phyloP scores from a whole-genome alignment of 2,329 filamentous ascomycete species.

The Fusarium sp. region DNA sequence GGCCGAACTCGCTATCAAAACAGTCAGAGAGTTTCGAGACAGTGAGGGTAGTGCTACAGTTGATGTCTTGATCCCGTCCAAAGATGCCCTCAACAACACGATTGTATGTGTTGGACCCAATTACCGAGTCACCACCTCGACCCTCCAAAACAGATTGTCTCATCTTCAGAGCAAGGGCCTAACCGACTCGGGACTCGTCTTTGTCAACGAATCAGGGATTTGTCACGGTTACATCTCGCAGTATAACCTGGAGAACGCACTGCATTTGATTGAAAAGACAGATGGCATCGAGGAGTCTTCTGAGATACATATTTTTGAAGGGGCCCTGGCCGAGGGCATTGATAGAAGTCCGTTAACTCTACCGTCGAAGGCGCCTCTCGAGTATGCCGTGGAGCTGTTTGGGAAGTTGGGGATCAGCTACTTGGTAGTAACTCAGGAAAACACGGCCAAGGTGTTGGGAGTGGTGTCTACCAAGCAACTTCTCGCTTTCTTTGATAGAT shows the following conservation, averaged over 20 bases:
- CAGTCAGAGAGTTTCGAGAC: neutral
- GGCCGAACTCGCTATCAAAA: constrained; percentile 1
- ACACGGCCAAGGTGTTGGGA: constrained; percentile 12
- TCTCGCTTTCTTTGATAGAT: neutral
- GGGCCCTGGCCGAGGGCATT: neutral
- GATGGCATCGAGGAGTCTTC: neutral
- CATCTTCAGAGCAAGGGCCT: neutral
- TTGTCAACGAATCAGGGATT: constrained; percentile 1
- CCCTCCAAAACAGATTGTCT: neutral
- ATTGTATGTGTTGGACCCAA: neutral
- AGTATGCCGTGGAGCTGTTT: constrained; percentile 24
- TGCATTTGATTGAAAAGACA: neutral
- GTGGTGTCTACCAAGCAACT: constrained; percentile 5
- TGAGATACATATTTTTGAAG: constrained; percentile 1
- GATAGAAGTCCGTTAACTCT: constrained; percentile 6
- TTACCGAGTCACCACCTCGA: neutral
- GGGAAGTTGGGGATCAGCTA: constrained; percentile 2
- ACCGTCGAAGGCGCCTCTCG: constrained; percentile 6
- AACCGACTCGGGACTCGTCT: constrained; percentile 6
- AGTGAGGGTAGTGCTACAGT: constrained; percentile 13
- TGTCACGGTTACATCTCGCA: constrained; percentile 8
- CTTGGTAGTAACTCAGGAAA: constrained; percentile 5
- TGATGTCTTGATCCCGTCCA: neutral
- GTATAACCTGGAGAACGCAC: neutral
- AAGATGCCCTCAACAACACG: neutral